Percentiles rank a stretch among this genome's conserved stretches.
These are phyloP conservation scores for Talaromyces nanjingensis DNA, from an alignment of 495 filamentous ascomycete genomes.

Conservation along the genomic window DNA sequence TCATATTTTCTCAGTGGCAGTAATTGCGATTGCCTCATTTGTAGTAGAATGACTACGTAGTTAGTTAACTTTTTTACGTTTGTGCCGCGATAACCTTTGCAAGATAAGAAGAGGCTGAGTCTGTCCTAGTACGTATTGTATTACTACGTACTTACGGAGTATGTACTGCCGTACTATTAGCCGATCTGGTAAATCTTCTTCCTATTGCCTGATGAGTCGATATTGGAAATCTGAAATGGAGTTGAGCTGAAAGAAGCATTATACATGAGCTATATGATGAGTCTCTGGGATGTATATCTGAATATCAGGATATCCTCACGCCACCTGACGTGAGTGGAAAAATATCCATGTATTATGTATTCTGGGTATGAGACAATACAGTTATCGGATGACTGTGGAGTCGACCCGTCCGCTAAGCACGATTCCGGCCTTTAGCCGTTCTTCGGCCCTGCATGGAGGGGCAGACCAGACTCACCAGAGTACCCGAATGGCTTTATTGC, in stretches of 20 bases:
- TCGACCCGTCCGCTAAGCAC: neutral
- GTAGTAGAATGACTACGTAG: neutral
- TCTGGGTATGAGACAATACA: neutral
- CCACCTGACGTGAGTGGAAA: neutral
- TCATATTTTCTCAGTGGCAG: neutral
- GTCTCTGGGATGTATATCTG: neutral
- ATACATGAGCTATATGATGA: neutral
- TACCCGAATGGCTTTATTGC: too few species aligned
- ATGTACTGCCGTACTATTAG: neutral
- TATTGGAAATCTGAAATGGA: neutral
- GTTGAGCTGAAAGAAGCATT: neutral
- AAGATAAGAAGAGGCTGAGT: neutral
- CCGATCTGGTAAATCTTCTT: neutral
- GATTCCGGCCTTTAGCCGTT: slow-evolving; percentile 4
- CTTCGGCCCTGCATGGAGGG: neutral
- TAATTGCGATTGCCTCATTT: neutral
- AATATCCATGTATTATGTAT: neutral
- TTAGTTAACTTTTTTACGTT: neutral
- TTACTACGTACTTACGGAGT: neutral
- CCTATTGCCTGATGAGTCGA: neutral
- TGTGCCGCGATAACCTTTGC: neutral
- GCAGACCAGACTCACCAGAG: neutral
- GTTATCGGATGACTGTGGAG: neutral
- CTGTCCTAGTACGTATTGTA: neutral
- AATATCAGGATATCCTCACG: neutral